These are phyloP conservation scores for Anastatica hierochuntica DNA, from an alignment of 345 rosid species.

Conservation along the genomic window DNA sequence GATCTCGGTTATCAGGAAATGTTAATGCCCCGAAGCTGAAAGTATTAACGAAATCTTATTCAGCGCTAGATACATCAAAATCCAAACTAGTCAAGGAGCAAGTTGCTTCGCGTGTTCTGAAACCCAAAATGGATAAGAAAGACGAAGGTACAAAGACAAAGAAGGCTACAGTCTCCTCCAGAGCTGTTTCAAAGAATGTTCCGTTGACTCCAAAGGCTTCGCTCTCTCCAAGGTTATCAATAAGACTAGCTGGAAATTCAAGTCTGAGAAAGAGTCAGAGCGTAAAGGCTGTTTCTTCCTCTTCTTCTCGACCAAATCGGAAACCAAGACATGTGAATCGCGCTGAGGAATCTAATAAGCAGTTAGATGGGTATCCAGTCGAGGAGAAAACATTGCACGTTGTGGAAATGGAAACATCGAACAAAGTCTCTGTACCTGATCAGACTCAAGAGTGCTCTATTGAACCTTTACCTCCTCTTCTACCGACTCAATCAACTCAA, in stretches of 20 bases:
- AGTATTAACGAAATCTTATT: conserved; percentile 20
- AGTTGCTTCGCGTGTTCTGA: conserved; percentile 7
- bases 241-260: conserved; percentile 28
- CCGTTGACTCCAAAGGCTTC: conserved; percentile 31
- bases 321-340: conserved; percentile 11
- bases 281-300: conserved; percentile 27
- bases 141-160: conserved; percentile 20
- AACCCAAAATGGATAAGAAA: conserved; percentile 12
- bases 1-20: too few relatives aligned
- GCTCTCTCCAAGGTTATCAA: conserved; percentile 26
- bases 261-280: conserved; percentile 33
- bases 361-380: conserved; percentile 26
- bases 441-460: conserved; percentile 29
- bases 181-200: conserved; percentile 29
- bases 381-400: conserved; percentile 64
- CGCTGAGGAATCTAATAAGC: conserved; percentile 18
- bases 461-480: conserved; percentile 20
- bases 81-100: conserved; percentile 9
- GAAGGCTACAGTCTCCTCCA: conserved; percentile 22
- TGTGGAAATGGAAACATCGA: conserved; percentile 43
- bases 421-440: conserved; percentile 24
- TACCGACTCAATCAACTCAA: conserved; percentile 22
- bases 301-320: conserved; percentile 32
- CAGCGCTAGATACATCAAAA: conserved; percentile 4
- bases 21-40: conserved; percentile 20